A percentile compares a stretch with the other conserved stretches of the same genome.
Evolutionary conservation across 2,329 filamentous ascomycete species (phyloP).

Genomic region (Lecanicillium sp.): DNA sequence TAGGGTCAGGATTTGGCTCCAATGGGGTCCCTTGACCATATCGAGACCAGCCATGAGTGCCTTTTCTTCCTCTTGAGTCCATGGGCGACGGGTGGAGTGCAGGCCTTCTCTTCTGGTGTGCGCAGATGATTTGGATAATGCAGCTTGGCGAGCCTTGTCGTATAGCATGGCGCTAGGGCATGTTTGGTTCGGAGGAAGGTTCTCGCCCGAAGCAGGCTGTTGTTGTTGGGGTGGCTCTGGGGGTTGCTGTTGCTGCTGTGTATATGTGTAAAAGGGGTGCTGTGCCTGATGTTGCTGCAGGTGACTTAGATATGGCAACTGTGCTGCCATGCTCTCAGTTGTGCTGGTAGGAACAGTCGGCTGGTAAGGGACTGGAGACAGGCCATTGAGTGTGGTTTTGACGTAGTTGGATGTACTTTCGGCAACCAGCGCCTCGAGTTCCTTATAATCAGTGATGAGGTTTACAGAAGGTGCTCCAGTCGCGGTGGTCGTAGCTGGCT

Average conservation of each 20-base stretch:
- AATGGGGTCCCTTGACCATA: constrained; percentile 83
- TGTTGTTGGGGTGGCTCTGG: constrained; percentile 14
- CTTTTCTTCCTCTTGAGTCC: constrained; percentile 85
- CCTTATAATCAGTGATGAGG: constrained; percentile 34
- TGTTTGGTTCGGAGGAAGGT: constrained; percentile 51
- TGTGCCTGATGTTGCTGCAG: constrained; percentile 31
- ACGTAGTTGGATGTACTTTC: constrained; percentile 41
- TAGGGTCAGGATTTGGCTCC: constrained; percentile 81
- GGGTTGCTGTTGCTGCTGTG: constrained; percentile 23
- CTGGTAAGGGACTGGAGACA: constrained; percentile 38
- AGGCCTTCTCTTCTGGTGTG: constrained; percentile 51
- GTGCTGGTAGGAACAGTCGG: constrained; percentile 36
- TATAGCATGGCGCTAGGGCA: constrained; percentile 51
- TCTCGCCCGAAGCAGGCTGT: constrained; percentile 25
- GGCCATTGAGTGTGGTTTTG: constrained; percentile 36
- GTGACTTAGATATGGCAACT: constrained; percentile 32
- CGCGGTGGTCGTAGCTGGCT: constrained; percentile 16
- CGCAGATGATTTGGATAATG: constrained; percentile 49
- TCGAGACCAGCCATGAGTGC: constrained; percentile 84
- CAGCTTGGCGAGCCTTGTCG: constrained; percentile 53
- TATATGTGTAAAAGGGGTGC: constrained; percentile 29
- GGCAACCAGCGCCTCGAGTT: constrained; percentile 37
- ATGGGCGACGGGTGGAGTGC: constrained; percentile 65
- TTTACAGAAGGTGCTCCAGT: constrained; percentile 19
- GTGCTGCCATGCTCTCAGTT: constrained; percentile 30